These are phyloP conservation scores for Arctium minus DNA, from an alignment of 129 eudicot species.

Conservation along the genomic window DNA sequence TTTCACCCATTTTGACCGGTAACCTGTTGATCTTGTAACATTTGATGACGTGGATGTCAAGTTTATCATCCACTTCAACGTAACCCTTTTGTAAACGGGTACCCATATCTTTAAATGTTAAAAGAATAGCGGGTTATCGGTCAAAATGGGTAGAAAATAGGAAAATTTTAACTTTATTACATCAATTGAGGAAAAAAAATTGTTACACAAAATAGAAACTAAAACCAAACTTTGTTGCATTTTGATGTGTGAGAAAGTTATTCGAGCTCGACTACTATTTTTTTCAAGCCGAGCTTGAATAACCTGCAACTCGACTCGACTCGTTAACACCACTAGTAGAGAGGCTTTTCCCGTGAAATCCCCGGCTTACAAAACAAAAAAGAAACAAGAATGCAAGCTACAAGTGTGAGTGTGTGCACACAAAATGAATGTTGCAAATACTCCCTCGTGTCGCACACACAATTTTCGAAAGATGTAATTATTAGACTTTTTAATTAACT, in stretches of 20 bases:
- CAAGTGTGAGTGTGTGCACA: too few species aligned
- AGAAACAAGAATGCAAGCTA: too few species aligned
- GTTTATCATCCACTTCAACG: neutral
- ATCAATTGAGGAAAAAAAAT: neutral
- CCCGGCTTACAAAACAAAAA: too few species aligned
- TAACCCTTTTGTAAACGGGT: neutral
- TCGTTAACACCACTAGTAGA: neutral
- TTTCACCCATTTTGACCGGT: neutral
- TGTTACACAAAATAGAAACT: neutral
- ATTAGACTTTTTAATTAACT: neutral
- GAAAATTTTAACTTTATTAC: neutral
- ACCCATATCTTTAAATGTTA: neutral
- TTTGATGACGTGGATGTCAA: neutral
- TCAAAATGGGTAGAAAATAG: neutral
- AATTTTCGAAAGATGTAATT: neutral
- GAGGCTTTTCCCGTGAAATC: too few species aligned
- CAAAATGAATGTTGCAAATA: too few species aligned
- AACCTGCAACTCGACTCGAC: too few species aligned
- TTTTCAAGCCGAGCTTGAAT: too few species aligned
- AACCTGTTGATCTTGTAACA: neutral
- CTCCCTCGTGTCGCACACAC: neutral
- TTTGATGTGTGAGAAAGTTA: neutral
- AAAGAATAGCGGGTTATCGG: neutral
- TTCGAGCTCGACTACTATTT: too few species aligned
- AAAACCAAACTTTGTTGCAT: neutral